Conservation (phyloP, 768 basidiomycete species). For the Rhizopogon sp. region DNA sequence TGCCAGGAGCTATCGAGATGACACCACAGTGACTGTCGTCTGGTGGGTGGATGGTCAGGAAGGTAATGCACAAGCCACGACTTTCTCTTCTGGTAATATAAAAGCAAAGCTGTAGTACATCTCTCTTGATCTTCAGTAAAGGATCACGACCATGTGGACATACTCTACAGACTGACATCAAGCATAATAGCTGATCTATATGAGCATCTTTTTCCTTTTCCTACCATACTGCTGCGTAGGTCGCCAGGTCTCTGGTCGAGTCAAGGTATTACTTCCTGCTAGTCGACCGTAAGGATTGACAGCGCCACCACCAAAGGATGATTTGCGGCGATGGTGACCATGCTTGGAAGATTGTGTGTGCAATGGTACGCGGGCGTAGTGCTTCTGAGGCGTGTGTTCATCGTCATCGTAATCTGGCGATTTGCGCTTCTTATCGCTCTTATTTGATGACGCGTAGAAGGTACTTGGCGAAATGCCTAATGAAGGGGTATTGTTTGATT, state of each 20-base stretch:
- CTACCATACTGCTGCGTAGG: constrained; percentile 23
- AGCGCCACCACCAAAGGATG: constrained; percentile 25
- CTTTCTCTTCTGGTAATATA: constrained; percentile 24
- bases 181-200: constrained; percentile 22
- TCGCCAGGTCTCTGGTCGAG: constrained; percentile 14
- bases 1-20: constrained; percentile 76
- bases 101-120: constrained; percentile 47
- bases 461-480: constrained; percentile 28
- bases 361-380: constrained; percentile 14
- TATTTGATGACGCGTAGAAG: constrained; percentile 31
- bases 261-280: constrained; percentile 30
- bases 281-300: constrained; percentile 32
- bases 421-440: constrained; percentile 37
- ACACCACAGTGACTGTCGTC: constrained; percentile 79
- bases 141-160: background rate
- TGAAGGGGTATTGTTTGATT: constrained; percentile 15
- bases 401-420: constrained; percentile 27
- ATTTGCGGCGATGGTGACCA: constrained; percentile 17
- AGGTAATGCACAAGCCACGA: constrained; percentile 28
- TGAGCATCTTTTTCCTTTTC: constrained; percentile 30
- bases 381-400: constrained; percentile 16
- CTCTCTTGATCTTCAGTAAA: background rate
- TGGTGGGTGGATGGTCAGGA: constrained; percentile 78
- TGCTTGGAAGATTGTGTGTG: constrained; percentile 21
- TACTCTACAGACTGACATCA: background rate